These are phyloP conservation scores for Saccharomycopsis microspora DNA, from an alignment of 805 yeast species.

Conservation along the genomic window DNA sequence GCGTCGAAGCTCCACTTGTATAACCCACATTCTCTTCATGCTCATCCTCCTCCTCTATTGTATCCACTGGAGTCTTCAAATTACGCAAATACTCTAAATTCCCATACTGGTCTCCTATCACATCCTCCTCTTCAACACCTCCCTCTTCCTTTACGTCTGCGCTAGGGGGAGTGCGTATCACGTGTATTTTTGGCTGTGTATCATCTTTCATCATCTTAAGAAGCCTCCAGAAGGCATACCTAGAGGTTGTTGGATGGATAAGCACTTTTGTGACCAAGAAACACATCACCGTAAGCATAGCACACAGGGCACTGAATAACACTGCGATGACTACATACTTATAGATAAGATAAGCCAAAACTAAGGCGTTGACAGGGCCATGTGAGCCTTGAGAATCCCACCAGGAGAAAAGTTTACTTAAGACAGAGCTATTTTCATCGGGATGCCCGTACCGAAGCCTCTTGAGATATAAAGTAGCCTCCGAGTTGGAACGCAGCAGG, in stretches of 20 bases:
- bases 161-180: neutral
- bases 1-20: neutral
- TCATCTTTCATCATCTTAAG: neutral
- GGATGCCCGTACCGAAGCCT: constrained; percentile 2
- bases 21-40: neutral
- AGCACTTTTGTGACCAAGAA: constrained; percentile 1
- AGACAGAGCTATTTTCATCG: neutral
- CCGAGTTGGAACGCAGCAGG: neutral
- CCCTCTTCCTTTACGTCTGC: neutral
- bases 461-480: neutral
- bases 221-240: neutral
- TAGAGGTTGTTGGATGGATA: neutral
- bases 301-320: constrained; percentile 1
- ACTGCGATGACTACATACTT: constrained; percentile 6
- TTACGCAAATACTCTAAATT: constrained; percentile 9
- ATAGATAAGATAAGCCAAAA: constrained; percentile 3
- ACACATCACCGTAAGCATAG: neutral
- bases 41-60: neutral
- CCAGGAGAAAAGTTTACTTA: neutral
- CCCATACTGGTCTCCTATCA: constrained; percentile 10
- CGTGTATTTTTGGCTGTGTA: neutral
- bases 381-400: neutral
- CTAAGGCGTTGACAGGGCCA: neutral
- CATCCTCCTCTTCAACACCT: constrained; percentile 9
- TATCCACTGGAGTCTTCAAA: neutral